Evolutionary conservation across 1,139 yeast genomes (phyloP), one percentile per base, ranked within the genome.

Genomic region (Kluyveromyces marxianus): DNA sequence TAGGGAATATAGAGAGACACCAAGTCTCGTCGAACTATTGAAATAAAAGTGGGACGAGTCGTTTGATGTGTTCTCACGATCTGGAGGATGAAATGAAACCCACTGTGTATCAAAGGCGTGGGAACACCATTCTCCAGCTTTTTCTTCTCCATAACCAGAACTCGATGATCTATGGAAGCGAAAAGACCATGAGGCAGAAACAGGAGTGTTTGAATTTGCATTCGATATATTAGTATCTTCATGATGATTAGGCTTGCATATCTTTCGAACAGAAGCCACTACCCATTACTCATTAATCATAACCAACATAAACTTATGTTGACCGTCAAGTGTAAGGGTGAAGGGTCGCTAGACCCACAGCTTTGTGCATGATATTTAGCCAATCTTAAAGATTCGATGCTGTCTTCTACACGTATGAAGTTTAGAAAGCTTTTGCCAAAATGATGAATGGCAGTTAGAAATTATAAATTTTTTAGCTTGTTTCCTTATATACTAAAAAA

Each of bases 141-240:
- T 49, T 50, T 80, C 78, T 80, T 69, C 86, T 80, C 87, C 86
- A 67, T 73, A 58, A 77, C 53, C 66, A 80, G 83, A 76, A 79
- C 84, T 83, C 81, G 70, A 58, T 50, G 69, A 67, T 70, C 81
- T 70, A 77, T 67, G 60, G 75, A 55, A 57, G 62, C 50, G 57
- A 48, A 57, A 66, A 71, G 79, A 76, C 72, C 55, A 60, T 72
- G 83, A 72, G 84, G 85, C 87, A 80, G 87, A 80, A 80, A 74
- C 72, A 73, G 86, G 86, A 79, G 86, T 66, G 57, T 24, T 41
- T 30, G 31, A 29, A 29, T 7, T 29, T 29, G 8, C 8, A 29
- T 7, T 8, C 8, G 31, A 29, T 21, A 3, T 3, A 33, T 28
- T 21, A 10, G 32, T 28, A 32, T 14, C 25, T 25, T 25, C 41